Evolutionary conservation across 805 yeast genomes (phyloP), one percentile per base, ranked within the genome.

Genomic region (Jamesozyma rosinii): DNA sequence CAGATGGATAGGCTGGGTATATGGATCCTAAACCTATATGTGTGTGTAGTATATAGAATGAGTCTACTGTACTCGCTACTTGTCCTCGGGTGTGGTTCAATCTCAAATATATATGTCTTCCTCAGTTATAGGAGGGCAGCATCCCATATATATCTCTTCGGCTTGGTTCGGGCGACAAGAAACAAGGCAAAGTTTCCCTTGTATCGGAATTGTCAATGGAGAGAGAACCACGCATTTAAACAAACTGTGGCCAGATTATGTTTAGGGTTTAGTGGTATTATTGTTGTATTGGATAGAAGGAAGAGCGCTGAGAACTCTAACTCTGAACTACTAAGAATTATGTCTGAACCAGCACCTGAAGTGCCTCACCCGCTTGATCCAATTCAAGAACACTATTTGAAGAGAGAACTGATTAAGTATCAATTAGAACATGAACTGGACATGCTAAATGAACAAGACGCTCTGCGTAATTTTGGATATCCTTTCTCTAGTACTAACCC

Each of bases 371-470:
- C 19, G 20, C 42, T 82, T 38, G 63, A 77, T 13, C 76, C 89
- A 2, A 69, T 75, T 0, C 86, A 89, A 59, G 95, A 87, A 62
- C 97, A 90, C 56, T 84, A 83, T 60, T 71, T 92, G 42, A 90
- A 90, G 62, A 78, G 94, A 54, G 89, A 85, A 63, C 69, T 90
- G 15, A 65, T 90, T 22, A 73, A 76, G 48, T 67, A 73, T 11
- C 75, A 83, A 55, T 64, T 88, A 27, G 69, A 72, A 11, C 57
- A 69, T 4, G 98, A 90, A 59, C 67, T 87, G 35, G 74, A 68
- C 24, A 60, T 59, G 19, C 63, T 88, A 34, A 74, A 79, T 47
- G 76, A 78, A 46, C 75, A 78, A 27, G 66, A 74, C 17, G 81
- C 88, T 11, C 67, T 90, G 34, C 69, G 83, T 33, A 65, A 73